Base-by-base conservation (phyloP, 2,329 filamentous ascomycete genomes). In the Epichloe gansuensis region DNA sequence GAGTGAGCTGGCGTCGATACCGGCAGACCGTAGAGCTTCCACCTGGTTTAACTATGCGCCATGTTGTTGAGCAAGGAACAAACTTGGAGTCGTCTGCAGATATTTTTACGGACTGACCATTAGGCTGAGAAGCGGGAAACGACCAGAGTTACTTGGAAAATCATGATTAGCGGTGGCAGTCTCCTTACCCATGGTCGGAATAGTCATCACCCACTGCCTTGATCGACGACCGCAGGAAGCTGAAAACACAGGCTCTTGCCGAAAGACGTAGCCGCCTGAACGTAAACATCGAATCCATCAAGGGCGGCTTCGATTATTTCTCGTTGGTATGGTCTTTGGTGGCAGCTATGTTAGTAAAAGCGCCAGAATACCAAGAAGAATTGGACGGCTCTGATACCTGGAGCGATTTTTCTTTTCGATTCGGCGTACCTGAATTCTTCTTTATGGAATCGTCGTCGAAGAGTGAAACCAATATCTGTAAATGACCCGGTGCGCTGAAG, bases 221-320 rank as follows among this genome's bases (percentile, higher is more conserved):
- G 81, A 62, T 91, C 86, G 53, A 95, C 83, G 35, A 96, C 83
- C 25, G 91, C 91, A 8, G 91, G 91, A 1, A 96, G 76, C 66
- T 96, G 91, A 65, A 91, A 96, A 71, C 91, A 96, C 51, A 96
- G 69, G 63, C 88, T 94, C 69, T 96, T 96, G 43, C 91, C 91
- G 66, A 96, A 96, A 9, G 85, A 88, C 3, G 87, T 91, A 52
- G 87, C 87, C 46, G 91, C 91, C 68, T 96, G 91, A 1, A 97
- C 78, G 63, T 95, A 96, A 44, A 97, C 86, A 83, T 97, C 91
- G 57, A 91, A 77, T 15, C 88, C 86, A 52, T 86, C 81, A 8
- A 96, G 75, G 3, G 88, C 87, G 7, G 88, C 86, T 54, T 78
- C 75, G 52, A 97, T 91, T 53, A 96, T 90, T 62, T 97, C 90